A percentile compares a stretch with the other conserved stretches of the same genome.
These are phyloP conservation scores for Porcisia deanei DNA, from an alignment of 208 protist species.

Conservation along the genomic window DNA sequence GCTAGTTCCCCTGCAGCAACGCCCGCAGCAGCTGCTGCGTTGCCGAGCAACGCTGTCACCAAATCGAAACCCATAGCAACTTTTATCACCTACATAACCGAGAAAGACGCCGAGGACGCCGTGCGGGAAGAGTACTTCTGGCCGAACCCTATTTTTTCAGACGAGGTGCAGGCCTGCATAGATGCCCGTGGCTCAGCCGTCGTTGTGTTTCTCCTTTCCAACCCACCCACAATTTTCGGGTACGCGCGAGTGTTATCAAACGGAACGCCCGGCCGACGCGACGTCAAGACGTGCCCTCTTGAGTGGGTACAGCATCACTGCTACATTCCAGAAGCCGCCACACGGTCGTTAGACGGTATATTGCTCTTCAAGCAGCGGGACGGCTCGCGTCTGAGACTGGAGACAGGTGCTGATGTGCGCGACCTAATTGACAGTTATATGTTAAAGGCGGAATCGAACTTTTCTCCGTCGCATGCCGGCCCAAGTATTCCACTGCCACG, in stretches of 20 bases:
- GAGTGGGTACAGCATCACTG: slow-evolving; percentile 72
- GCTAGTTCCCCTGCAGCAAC: slow-evolving; percentile 4
- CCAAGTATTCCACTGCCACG: slow-evolving; percentile 27
- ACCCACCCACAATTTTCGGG: slow-evolving; percentile 52
- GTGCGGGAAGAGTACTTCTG: slow-evolving; percentile 57
- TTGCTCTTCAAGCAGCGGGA: slow-evolving; percentile 54
- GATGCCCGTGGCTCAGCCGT: slow-evolving; percentile 31
- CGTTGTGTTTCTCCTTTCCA: slow-evolving; percentile 51
- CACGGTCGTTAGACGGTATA: slow-evolving; percentile 30
- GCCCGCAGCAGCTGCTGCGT: slow-evolving; percentile 10
- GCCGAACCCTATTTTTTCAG: slow-evolving; percentile 32
- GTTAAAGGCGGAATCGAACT: slow-evolving; percentile 7
- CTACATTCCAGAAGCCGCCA: slow-evolving; percentile 37
- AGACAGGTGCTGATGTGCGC: slow-evolving; percentile 53
- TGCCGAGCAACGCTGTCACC: slow-evolving; percentile 6
- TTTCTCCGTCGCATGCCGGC: slow-evolving; percentile 11
- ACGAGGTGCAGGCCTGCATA: slow-evolving; percentile 43
- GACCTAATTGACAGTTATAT: slow-evolving; percentile 42
- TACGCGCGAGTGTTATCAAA: slow-evolving; percentile 47
- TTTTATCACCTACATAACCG: slow-evolving; percentile 48
- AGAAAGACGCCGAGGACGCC: slow-evolving; percentile 48
- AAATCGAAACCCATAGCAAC: slow-evolving; percentile 21
- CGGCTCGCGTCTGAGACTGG: slow-evolving; percentile 57
- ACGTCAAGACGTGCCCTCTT: slow-evolving; percentile 36
- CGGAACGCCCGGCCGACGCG: slow-evolving; percentile 2